phyloP scores from a whole-genome alignment of 75 land plant genomes.

The Pinus albicaulis region DNA sequence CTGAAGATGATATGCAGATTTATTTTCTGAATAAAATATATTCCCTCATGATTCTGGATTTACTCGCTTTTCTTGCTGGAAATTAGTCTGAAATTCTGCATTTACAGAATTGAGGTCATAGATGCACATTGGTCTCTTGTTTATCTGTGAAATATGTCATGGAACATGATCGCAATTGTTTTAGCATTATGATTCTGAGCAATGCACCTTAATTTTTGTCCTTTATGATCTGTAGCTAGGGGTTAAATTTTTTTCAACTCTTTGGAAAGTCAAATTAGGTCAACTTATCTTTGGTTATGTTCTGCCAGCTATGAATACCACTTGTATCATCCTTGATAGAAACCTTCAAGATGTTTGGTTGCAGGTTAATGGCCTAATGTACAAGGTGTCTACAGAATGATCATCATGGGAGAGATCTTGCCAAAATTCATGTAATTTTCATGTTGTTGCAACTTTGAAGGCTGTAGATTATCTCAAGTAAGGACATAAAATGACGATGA shows the following conservation, averaged over 20 bases:
- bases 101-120: no score
- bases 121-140: not conserved
- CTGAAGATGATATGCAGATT: no score
- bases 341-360: slow-evolving; percentile 4
- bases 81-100: no score
- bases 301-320: not conserved
- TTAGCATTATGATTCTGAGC: not conserved
- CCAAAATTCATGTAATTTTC: not conserved
- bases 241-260: not conserved
- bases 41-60: no score
- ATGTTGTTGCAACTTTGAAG: not conserved
- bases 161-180: not conserved
- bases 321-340: not conserved
- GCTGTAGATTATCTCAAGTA: not conserved
- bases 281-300: not conserved
- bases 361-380: not conserved
- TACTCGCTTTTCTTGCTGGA: no score
- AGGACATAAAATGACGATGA: not conserved
- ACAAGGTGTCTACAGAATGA: not conserved
- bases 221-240: not conserved
- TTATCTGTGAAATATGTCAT: not conserved
- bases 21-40: no score
- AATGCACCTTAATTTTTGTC: not conserved
- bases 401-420: not conserved
- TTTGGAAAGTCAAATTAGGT: slow-evolving; percentile 1